Evolutionary conservation across 257 asterid species (phyloP), one percentile per base, ranked within the genome.

Genomic region (Petunia axillaris): DNA sequence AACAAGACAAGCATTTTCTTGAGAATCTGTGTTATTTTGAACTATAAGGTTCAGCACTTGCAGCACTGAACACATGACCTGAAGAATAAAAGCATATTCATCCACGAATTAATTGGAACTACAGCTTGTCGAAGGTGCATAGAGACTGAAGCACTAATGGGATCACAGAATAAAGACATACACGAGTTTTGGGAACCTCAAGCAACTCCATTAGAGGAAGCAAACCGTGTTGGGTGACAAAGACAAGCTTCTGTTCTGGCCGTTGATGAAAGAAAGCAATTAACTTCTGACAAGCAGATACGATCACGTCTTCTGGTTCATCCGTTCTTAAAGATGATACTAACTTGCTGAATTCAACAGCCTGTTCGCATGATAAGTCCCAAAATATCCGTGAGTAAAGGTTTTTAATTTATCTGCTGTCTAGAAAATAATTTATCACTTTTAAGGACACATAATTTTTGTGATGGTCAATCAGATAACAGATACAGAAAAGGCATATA

Each of bases 1-100:
- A 59, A 94, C 94, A 59, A 96, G 94, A 86, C 99, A 94, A 85
- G 99, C 99, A 90, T 94, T 94, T 88, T 94, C 99, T 89, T 91
- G 97, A 86, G 89, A 88, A 81, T 93, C 99, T 10, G 94, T 87
- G 86, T 91, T 96, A 84, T 92, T 98, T 91, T 91, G 92, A 81
- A 94, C 91, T 82, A 96, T 89, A 87, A 91, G 92, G 85, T 96
- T 96, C 77, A 96, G 89, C 80, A 96, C 97, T 85, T 96, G 98
- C 84, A 96, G 92, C 86, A 92, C 97, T 1, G 98, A 89, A 85
- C 99, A 92, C 62, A 89, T 91, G 60, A 92, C 97, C 98, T 94
- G 90, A 77, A 84, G 77, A 58, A 59, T 68, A 10, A 15, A 58
- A 15, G 67, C 65, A 74, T 2, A 80, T 54, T 59, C 10, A 14